phyloP scores from a whole-genome alignment of 2,329 filamentous ascomycete genomes.

The Atkinsonella hypoxylon region DNA sequence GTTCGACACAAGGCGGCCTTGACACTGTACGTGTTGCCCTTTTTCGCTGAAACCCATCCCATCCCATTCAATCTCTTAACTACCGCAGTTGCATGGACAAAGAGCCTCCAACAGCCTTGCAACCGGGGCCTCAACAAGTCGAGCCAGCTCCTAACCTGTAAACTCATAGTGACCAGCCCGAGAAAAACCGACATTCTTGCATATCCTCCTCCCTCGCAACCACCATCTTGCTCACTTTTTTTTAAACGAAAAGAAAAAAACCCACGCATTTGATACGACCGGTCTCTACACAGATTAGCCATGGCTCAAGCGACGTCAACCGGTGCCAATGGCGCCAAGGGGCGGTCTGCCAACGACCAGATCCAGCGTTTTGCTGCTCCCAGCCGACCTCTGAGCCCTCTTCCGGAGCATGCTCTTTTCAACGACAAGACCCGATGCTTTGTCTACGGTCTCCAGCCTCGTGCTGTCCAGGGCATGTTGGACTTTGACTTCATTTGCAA shows the following conservation, averaged over 20 bases:
- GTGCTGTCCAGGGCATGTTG: conserved; percentile 85
- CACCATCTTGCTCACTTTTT: conserved; percentile 4
- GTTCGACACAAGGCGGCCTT: neutral
- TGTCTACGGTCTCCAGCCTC: conserved; percentile 97
- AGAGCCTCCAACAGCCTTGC: conserved; percentile 1
- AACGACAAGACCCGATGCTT: conserved; percentile 99
- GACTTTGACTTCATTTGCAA: conserved; percentile 99
- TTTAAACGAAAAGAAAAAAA: neutral
- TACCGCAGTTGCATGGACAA: neutral
- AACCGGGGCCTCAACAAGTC: conserved; percentile 4
- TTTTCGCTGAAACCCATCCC: neutral
- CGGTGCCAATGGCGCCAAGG: conserved; percentile 38
- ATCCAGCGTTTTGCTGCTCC: conserved; percentile 92
- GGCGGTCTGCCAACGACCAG: conserved; percentile 86
- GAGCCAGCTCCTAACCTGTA: conserved; percentile 3
- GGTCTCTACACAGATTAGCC: conserved; percentile 8
- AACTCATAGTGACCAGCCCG: conserved; percentile 7
- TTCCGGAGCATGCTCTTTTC: conserved; percentile 83
- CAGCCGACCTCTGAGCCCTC: conserved; percentile 82
- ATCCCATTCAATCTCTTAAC: neutral
- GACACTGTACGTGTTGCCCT: neutral
- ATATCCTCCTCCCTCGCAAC: conserved; percentile 2
- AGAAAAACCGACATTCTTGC: conserved; percentile 3
- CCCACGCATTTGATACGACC: conserved; percentile 6
- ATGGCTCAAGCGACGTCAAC: conserved; percentile 42